Conservation (phyloP, 768 basidiomycete genomes). For the Auricularia sp. region DNA sequence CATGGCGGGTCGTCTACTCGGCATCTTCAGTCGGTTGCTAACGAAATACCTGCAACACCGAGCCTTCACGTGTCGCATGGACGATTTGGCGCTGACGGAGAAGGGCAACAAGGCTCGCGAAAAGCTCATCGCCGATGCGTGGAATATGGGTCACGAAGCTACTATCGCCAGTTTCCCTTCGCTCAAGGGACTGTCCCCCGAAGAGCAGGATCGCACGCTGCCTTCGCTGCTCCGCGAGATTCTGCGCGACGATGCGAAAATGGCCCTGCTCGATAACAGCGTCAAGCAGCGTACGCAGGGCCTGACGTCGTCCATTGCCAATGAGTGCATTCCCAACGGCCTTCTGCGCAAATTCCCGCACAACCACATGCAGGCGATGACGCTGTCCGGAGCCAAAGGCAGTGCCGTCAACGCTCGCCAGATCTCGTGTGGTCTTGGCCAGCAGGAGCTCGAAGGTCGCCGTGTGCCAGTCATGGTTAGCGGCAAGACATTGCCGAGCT, state of each 20-base stretch:
- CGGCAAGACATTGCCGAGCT: constrained; percentile 95
- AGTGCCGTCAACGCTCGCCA: constrained; percentile 95
- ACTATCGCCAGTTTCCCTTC: constrained; percentile 89
- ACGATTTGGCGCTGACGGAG: constrained; percentile 84
- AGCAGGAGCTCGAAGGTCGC: constrained; percentile 96
- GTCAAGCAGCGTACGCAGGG: constrained; percentile 78
- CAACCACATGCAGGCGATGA: constrained; percentile 99
- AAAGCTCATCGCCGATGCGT: constrained; percentile 54
- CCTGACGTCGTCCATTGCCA: constrained; percentile 83
- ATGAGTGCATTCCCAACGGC: constrained; percentile 75
- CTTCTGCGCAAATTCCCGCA: constrained; percentile 90
- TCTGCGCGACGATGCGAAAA: constrained; percentile 88
- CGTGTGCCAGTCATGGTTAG: constrained; percentile 99
- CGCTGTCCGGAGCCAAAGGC: constrained; percentile 94
- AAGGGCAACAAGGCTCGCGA: constrained; percentile 64
- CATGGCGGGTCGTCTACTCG: constrained; percentile 80
- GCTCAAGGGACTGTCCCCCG: constrained; percentile 22
- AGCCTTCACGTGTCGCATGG: constrained; percentile 98
- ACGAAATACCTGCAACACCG: constrained; percentile 96
- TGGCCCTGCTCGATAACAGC: constrained; percentile 92
- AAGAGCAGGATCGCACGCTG: constrained; percentile 21
- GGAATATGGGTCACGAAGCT: constrained; percentile 70
- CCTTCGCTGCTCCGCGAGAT: constrained; percentile 75
- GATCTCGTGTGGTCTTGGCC: constrained; percentile 95
- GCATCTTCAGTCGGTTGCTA: constrained; percentile 86